These are phyloP conservation scores for Clitopilus hobsonii DNA, from an alignment of 768 basidiomycete species.

Conservation along the genomic window DNA sequence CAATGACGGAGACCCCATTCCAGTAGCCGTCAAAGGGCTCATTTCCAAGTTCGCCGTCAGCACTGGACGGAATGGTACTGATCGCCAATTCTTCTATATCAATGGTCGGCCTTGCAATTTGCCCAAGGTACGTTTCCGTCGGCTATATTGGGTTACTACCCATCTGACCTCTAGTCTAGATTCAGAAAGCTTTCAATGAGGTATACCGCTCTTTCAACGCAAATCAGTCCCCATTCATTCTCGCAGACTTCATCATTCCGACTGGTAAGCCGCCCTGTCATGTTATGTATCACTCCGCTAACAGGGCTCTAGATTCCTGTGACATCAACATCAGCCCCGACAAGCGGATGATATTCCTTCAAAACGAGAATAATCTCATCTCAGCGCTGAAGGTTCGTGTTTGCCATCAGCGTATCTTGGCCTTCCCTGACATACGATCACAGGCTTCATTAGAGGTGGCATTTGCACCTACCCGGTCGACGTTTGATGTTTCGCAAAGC, in stretches of 20 bases:
- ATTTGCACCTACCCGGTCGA: conserved; percentile 70
- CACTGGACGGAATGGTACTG: conserved; percentile 71
- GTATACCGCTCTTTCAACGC: conserved; percentile 79
- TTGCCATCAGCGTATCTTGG: not conserved
- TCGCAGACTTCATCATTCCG: conserved; percentile 82
- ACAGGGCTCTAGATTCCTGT: conserved; percentile 61
- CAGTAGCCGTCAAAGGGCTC: conserved; percentile 66
- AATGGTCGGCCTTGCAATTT: conserved; percentile 88
- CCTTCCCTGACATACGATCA: not conserved
- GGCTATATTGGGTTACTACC: not conserved
- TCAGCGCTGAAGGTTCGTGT: conserved; percentile 64
- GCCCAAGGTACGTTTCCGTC: conserved; percentile 46
- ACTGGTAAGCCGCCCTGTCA: conserved; percentile 50
- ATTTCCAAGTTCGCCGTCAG: conserved; percentile 79
- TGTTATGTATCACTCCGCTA: too few relatives aligned
- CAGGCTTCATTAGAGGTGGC: conserved; percentile 63
- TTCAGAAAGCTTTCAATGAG: conserved; percentile 90
- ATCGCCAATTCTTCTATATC: conserved; percentile 90
- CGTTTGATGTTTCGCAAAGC: conserved; percentile 48
- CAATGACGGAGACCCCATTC: conserved; percentile 19
- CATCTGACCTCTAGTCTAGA: conserved; percentile 30
- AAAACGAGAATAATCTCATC: conserved; percentile 80
- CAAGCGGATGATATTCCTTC: conserved; percentile 91
- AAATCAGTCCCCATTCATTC: conserved; percentile 72
- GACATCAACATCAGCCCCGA: conserved; percentile 97